Evolutionary conservation across 352 stramenopile genomes (phyloP), one percentile per base, ranked within the genome.

Genomic region (Pythium insidiosum): DNA sequence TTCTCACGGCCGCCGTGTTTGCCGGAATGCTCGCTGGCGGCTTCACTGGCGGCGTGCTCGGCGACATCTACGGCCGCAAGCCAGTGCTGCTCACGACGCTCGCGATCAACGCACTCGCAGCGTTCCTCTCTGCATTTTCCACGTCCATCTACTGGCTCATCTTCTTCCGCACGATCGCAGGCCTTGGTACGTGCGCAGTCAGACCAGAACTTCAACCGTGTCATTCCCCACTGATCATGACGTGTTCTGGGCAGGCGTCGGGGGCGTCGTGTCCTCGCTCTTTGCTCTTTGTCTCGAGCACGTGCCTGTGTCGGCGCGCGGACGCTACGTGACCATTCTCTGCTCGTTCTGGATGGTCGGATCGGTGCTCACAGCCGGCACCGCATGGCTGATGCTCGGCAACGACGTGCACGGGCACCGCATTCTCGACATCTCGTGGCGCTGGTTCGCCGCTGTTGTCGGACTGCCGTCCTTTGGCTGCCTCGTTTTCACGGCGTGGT

Each of bases 321-420:
- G 82, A 11, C 66, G 76, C 21, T 92, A 87, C 43, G 58, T 96
- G 13, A 95, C 81, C 12, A 74, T 91, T 44, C 64, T 96, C 36
- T 94, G 85, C 47, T 88, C 72, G 5, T 96, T 95, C 61, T 96
- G 87, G 87, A 95, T 95, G 81, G 55, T 96, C 11, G 87, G 87
- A 6, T 81, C 80, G 2, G 70, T 96, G 28, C 45, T 84, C 44
- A 92, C 86, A 0, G 84, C 80, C 6, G 75, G 61, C 15, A 80
- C 73, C 2, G 85, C 84, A 19, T 96, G 85, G 85, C 44, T 95
- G 25, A 86, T 96, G 68, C 57, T 90, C 22, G 74, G 73, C 45
- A 90, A 87, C 31, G 63, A 73, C 46, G 59, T 34, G 20, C 56
- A 61, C 31, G 74, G 75, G 2, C 47, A 81, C 25, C 70, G 68